phyloP scores from a whole-genome alignment of 2,329 filamentous ascomycete genomes.

The Monilinia laxa region DNA sequence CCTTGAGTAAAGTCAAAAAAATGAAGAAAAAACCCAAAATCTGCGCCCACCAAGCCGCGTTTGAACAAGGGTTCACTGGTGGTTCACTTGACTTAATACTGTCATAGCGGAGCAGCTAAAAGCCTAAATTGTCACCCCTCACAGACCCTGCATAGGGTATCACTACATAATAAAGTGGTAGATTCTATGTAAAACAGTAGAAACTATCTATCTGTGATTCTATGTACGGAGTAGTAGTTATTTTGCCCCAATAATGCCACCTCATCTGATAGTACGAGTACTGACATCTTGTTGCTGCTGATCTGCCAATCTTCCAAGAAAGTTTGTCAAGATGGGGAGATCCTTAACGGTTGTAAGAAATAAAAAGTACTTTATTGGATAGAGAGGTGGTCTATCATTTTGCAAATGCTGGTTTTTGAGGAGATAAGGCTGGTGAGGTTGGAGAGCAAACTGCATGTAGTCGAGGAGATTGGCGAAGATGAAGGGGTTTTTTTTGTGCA shows the following conservation, averaged over 20 bases:
- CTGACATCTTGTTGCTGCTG: conserved; percentile 28
- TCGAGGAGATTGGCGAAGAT: conserved; percentile 6
- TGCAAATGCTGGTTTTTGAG: no score
- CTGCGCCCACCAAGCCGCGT: conserved; percentile 18
- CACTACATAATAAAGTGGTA: not conserved
- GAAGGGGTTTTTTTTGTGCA: conserved; percentile 7
- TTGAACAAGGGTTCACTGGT: conserved; percentile 7
- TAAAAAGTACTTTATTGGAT: not conserved
- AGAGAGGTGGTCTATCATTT: not conserved
- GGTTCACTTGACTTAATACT: conserved; percentile 9
- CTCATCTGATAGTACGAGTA: conserved; percentile 31
- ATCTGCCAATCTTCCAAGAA: conserved; percentile 6
- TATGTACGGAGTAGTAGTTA: no score
- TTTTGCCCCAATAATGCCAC: conserved; percentile 18
- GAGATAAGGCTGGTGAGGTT: not conserved
- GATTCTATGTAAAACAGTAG: no score
- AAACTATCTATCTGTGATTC: no score
- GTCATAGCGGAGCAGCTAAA: conserved; percentile 17
- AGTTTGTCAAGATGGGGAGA: not conserved
- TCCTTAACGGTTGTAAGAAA: not conserved
- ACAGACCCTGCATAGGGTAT: conserved; percentile 22
- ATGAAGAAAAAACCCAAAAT: not conserved
- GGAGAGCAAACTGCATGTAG: no score
- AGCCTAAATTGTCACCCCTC: conserved; percentile 15
- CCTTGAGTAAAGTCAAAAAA: conserved; percentile 5